Evolutionary conservation across 2,329 filamentous ascomycete species (phyloP).

Genomic region (Neopestalotiopsis clavispora): DNA sequence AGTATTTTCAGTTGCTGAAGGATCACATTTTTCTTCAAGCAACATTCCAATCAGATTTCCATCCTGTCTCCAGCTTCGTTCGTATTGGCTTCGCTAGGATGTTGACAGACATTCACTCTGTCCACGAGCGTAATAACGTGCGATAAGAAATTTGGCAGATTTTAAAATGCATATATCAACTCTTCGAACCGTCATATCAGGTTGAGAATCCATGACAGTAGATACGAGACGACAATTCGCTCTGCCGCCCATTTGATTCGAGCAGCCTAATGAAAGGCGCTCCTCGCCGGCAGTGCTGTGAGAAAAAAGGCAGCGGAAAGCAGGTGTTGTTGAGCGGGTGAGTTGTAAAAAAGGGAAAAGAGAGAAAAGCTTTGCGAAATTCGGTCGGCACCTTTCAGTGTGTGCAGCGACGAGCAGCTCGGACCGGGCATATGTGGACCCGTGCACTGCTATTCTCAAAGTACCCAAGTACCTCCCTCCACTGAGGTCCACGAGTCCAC

Average conservation of each 20-base stretch:
- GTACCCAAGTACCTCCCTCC: not conserved
- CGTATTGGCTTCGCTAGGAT: too few relatives aligned
- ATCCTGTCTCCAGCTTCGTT: too few relatives aligned
- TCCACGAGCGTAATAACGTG: not conserved
- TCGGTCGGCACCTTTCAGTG: not conserved
- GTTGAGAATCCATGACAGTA: constrained; percentile 80
- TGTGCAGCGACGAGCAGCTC: not conserved
- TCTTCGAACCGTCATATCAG: constrained; percentile 86
- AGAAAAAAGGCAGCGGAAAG: constrained; percentile 30
- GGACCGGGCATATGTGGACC: too few relatives aligned
- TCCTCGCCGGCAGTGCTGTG: constrained; percentile 38
- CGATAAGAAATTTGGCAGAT: not conserved
- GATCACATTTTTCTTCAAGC: not conserved
- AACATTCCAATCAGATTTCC: too few relatives aligned
- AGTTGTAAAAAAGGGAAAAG: constrained; percentile 26
- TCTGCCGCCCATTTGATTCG: constrained; percentile 37
- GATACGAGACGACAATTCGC: constrained; percentile 73
- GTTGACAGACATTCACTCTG: not conserved
- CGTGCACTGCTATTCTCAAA: too few relatives aligned
- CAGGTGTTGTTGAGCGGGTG: constrained; percentile 34
- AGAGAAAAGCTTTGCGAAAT: not conserved
- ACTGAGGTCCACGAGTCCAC: not conserved
- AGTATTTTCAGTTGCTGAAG: not conserved
- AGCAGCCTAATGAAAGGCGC: constrained; percentile 38
- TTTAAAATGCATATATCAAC: constrained; percentile 66